phyloP scores from a whole-genome alignment of 1,284 basidiomycete species.

The Somion occarium region DNA sequence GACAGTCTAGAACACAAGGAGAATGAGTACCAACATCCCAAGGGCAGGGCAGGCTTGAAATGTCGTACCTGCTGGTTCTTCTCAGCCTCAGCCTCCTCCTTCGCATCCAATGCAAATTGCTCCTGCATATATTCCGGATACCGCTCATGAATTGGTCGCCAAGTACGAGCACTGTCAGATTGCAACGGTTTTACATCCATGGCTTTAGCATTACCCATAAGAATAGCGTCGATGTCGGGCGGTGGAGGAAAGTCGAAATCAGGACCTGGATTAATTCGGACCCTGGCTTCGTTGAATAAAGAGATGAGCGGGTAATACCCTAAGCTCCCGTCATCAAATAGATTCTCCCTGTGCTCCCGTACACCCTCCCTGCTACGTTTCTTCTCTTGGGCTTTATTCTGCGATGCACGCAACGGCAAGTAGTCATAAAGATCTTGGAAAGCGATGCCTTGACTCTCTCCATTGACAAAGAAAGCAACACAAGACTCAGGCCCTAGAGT shows the following conservation, averaged over 20 bases:
- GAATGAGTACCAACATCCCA: too few species aligned
- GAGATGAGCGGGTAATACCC: constrained; percentile 97
- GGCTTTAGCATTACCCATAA: constrained; percentile 30
- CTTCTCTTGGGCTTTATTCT: constrained; percentile 46
- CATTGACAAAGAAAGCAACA: constrained; percentile 92
- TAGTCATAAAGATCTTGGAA: constrained; percentile 91
- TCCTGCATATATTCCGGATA: constrained; percentile 77
- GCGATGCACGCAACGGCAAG: constrained; percentile 72
- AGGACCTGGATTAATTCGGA: constrained; percentile 85
- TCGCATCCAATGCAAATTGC: constrained; percentile 65
- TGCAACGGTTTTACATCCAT: constrained; percentile 27
- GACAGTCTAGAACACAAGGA: not conserved
- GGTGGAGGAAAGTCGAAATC: constrained; percentile 79
- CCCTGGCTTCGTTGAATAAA: constrained; percentile 86
- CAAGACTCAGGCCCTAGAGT: constrained; percentile 63
- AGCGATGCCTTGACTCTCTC: constrained; percentile 80
- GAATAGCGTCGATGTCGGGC: constrained; percentile 59
- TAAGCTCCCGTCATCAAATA: constrained; percentile 90
- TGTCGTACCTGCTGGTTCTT: constrained; percentile 27
- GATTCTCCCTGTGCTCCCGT: constrained; percentile 75
- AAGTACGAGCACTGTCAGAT: constrained; percentile 37
- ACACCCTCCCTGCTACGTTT: constrained; percentile 57
- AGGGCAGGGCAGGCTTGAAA: too few species aligned
- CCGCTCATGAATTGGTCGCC: constrained; percentile 75
- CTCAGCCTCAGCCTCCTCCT: constrained; percentile 58